Conservation (phyloP, 2,329 filamentous ascomycete species). For the Aspergillus caelatus region DNA sequence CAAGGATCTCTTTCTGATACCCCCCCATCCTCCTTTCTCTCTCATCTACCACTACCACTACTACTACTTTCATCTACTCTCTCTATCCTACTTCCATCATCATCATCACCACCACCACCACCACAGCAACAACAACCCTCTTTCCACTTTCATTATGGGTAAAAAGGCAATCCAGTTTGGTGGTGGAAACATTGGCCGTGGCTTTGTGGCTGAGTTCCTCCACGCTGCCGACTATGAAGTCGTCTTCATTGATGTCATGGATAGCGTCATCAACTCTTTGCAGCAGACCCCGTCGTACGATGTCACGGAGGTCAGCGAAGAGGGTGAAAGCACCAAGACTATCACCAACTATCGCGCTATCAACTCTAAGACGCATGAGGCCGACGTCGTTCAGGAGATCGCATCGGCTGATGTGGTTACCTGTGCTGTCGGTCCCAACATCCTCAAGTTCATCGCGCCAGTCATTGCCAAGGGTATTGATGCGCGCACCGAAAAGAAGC, state of each 20-base stretch:
- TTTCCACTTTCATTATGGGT: conserved; percentile 34
- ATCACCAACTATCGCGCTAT: conserved; percentile 97
- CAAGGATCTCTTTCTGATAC: background rate
- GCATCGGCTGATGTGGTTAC: conserved; percentile 87
- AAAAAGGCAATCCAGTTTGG: conserved; percentile 83
- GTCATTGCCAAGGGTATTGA: conserved; percentile 94
- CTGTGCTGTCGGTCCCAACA: conserved; percentile 93
- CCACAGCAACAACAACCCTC: no score
- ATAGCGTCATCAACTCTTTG: conserved; percentile 76
- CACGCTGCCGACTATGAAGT: conserved; percentile 96
- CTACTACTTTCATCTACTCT: background rate
- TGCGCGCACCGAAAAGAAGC: conserved; percentile 65
- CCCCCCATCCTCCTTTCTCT: background rate
- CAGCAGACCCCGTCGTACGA: conserved; percentile 78
- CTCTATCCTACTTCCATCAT: conserved; percentile 4
- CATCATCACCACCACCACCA: background rate
- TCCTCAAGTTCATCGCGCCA: conserved; percentile 94
- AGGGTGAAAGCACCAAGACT: conserved; percentile 76
- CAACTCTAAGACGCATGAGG: conserved; percentile 87
- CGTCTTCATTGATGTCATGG: conserved; percentile 93
- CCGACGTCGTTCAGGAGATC: conserved; percentile 81
- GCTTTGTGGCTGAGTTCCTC: conserved; percentile 88
- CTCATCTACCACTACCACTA: background rate
- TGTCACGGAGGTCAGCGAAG: conserved; percentile 87
- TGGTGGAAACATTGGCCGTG: conserved; percentile 82